Evolutionary conservation across 2,329 filamentous ascomycete genomes (phyloP), one percentile per base, ranked within the genome.

Genomic region (Rhynchosporium agropyri): DNA sequence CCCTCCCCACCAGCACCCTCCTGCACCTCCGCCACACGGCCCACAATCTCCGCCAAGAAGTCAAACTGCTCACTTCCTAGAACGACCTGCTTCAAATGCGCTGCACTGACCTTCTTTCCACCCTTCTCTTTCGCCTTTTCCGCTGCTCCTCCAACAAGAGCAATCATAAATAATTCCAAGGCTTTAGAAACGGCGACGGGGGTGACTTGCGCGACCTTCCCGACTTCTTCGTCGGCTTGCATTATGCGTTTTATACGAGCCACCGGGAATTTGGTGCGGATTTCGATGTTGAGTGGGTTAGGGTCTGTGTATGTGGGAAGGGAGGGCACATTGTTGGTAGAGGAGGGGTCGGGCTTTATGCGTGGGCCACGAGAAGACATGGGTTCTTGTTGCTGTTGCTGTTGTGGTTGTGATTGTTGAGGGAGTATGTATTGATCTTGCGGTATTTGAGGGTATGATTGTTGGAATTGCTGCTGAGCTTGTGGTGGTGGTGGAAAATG

Each of bases 231-330:
- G 74, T 99, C 95, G 10, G 94, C 94, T 78, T 99, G 95, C 95
- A 99, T 98, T 73, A 99, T 98, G 58, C 95, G 88, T 82, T 99
- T 99, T 80, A 99, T 99, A 66, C 95, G 85, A 13, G 95, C 95
- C 38, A 96, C 96, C 1, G 95, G 95, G 73, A 99, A 99, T 73
- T 97, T 97, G 40, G 94, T 98, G 77, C 87, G 91, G 71, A 99
- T 92, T 49, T 92, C 77, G 78, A 97, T 78, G 76, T 72, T 72
- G 60, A 63, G 65, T 3, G 72, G 72, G 57, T 74, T 73, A 10
- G 72, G 72, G 45, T 72, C 84, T 76, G 78, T 86, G 70, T 64
- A 64, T 38, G 53, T 53, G 4, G 62, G 13, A 31, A 48, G 31
- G 20, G 60, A 43, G 45, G 45, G 45, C 36, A 60, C 38, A 40